phyloP scores from a whole-genome alignment of 148 eudicot species.

The Camellia sinensis region DNA sequence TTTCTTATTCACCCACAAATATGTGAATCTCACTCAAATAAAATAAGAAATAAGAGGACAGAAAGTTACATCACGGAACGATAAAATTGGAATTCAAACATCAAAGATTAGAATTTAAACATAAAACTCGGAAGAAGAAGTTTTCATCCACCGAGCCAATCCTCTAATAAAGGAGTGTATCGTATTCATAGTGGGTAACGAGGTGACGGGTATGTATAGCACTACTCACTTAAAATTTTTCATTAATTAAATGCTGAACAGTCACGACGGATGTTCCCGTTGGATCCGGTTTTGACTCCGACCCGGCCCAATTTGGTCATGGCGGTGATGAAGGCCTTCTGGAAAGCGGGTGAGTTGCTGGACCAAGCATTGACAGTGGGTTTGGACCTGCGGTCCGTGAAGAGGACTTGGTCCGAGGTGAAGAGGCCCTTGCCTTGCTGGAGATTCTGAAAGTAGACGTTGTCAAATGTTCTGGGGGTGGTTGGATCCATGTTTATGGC shows the following conservation, averaged over 20 bases:
- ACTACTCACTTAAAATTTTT: not conserved
- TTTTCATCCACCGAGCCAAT: no score
- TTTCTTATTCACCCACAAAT: no score
- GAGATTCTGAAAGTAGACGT: slow-evolving; percentile 56
- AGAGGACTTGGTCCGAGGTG: slow-evolving; percentile 80
- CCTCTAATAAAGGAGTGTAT: no score
- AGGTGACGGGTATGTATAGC: no score
- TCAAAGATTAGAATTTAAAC: no score
- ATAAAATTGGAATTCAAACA: no score
- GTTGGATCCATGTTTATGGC: slow-evolving; percentile 74
- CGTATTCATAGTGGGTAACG: no score
- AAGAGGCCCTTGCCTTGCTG: slow-evolving; percentile 74
- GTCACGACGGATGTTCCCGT: slow-evolving; percentile 48
- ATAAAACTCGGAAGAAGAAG: no score
- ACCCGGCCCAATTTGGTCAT: slow-evolving; percentile 56
- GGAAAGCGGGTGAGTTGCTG: slow-evolving; percentile 22
- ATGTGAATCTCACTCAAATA: no score
- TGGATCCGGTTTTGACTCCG: slow-evolving; percentile 47
- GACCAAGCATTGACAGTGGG: slow-evolving; percentile 50
- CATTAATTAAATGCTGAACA: slow-evolving; percentile 42
- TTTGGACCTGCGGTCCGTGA: slow-evolving; percentile 57
- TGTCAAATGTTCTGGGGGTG: slow-evolving; percentile 68
- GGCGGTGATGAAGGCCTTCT: slow-evolving; percentile 38
- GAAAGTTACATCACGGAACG: no score
- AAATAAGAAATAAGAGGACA: no score